Conservation (phyloP, 1,284 basidiomycete species). For the Lentinus polychrous region DNA sequence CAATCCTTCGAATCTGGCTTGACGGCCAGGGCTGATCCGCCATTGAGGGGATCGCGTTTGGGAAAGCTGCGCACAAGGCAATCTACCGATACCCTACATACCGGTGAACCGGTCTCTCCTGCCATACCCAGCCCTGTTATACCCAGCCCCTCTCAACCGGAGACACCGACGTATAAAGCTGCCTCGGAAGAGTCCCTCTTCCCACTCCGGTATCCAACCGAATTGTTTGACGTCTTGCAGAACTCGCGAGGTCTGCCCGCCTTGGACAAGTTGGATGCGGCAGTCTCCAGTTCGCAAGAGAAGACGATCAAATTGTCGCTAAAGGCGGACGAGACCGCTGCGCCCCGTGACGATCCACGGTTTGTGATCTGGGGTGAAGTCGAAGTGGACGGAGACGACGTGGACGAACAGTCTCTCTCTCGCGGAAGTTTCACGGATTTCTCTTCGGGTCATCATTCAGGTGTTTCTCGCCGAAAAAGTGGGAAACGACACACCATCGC, state of each 20-base stretch:
- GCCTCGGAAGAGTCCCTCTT: constrained; percentile 38
- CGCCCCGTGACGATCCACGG: constrained; percentile 75
- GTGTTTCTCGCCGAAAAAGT: constrained; percentile 29
- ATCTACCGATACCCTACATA: constrained; percentile 12
- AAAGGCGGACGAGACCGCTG: constrained; percentile 54
- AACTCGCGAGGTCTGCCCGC: constrained; percentile 69
- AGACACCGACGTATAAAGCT: constrained; percentile 6
- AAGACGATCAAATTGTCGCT: constrained; percentile 64
- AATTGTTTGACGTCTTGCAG: constrained; percentile 78
- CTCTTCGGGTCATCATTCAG: constrained; percentile 35
- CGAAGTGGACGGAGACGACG: constrained; percentile 32
- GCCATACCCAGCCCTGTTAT: neutral
- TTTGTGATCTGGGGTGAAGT: constrained; percentile 85
- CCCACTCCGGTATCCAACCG: constrained; percentile 54
- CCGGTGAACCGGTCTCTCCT: neutral
- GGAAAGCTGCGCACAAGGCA: constrained; percentile 14
- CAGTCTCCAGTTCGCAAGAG: constrained; percentile 35
- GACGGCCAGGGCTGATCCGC: constrained; percentile 49
- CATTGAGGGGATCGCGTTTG: constrained; percentile 14
- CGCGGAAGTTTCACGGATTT: constrained; percentile 43
- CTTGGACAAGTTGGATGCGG: constrained; percentile 43
- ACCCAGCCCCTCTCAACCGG: neutral
- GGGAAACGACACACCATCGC: constrained; percentile 12
- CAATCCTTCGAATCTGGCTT: constrained; percentile 75
- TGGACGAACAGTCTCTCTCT: constrained; percentile 30